phyloP scores from a whole-genome alignment of 2,329 filamentous ascomycete genomes.

The Aspergillus pseudoglaucus region DNA sequence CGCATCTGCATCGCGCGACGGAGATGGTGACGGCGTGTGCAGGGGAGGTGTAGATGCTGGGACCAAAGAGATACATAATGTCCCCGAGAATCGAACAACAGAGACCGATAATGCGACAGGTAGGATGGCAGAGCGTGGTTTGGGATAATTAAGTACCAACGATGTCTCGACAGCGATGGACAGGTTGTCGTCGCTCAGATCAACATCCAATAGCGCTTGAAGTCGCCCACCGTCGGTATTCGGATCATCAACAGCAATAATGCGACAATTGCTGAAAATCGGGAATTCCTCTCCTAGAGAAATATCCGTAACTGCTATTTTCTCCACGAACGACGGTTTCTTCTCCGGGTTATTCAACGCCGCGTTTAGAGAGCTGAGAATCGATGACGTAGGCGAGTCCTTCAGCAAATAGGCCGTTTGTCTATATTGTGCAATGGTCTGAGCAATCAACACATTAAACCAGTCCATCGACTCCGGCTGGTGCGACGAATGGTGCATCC shows the following conservation, averaged over 20 bases:
- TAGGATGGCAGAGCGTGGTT: constrained; percentile 77
- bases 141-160: constrained; percentile 88
- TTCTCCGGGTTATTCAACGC: constrained; percentile 80
- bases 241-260: constrained; percentile 68
- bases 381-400: constrained; percentile 46
- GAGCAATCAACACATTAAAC: constrained; percentile 96
- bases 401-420: constrained; percentile 89
- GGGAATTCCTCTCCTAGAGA: constrained; percentile 94
- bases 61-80: constrained; percentile 86
- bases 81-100: constrained; percentile 90
- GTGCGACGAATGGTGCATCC: constrained; percentile 60
- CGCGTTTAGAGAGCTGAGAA: constrained; percentile 75
- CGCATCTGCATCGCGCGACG: constrained; percentile 10
- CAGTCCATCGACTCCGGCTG: constrained; percentile 95
- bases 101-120: constrained; percentile 88
- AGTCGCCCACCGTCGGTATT: constrained; percentile 64
- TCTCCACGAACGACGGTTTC: constrained; percentile 85
- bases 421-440: constrained; percentile 92
- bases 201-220: constrained; percentile 94
- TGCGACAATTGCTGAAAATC: constrained; percentile 95
- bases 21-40: constrained; percentile 28
- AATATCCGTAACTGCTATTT: constrained; percentile 89
- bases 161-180: constrained; percentile 93
- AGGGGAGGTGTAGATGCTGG: constrained; percentile 50
- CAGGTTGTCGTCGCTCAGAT: constrained; percentile 84